These are phyloP conservation scores for Trichoderma koningiopsis DNA, from an alignment of 2,329 filamentous ascomycete genomes.

Conservation along the genomic window DNA sequence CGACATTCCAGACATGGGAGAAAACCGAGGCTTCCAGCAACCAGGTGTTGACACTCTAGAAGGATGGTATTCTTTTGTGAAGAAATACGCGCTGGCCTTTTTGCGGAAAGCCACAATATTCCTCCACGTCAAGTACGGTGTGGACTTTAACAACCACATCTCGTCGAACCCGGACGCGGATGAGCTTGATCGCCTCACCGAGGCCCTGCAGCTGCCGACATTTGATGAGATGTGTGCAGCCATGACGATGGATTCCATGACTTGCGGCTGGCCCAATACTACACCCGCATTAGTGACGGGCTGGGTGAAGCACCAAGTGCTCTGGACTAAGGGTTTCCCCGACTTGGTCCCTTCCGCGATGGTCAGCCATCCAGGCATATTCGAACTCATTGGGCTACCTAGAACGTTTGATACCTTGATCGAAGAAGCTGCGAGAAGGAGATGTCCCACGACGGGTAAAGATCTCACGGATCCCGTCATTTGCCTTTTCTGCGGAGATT, in stretches of 20 bases:
- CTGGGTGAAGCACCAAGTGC: slow-evolving; percentile 72
- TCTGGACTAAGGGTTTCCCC: slow-evolving; percentile 40
- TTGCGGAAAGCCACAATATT: slow-evolving; percentile 83
- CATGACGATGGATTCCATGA: slow-evolving; percentile 49
- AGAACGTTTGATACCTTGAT: slow-evolving; percentile 91
- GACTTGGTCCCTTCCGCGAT: slow-evolving; percentile 48
- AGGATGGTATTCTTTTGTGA: slow-evolving; percentile 62
- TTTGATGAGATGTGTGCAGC: slow-evolving; percentile 76
- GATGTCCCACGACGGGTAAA: slow-evolving; percentile 87
- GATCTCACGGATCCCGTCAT: slow-evolving; percentile 88
- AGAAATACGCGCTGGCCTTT: slow-evolving; percentile 87
- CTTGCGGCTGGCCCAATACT: slow-evolving; percentile 53
- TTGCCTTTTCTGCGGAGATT: slow-evolving; percentile 93
- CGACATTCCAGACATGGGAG: slow-evolving; percentile 34
- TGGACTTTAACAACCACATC: slow-evolving; percentile 77
- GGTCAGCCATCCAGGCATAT: slow-evolving; percentile 82
- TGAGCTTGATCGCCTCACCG: slow-evolving; percentile 80
- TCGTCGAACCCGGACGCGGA: slow-evolving; percentile 65
- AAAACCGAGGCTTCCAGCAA: slow-evolving; percentile 57
- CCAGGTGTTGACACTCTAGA: slow-evolving; percentile 55
- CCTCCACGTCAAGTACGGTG: slow-evolving; percentile 82
- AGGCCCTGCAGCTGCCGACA: slow-evolving; percentile 72
- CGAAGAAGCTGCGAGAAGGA: slow-evolving; percentile 81
- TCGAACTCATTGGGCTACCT: slow-evolving; percentile 89
- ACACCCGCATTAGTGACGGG: slow-evolving; percentile 56